Evolutionary conservation across 2,329 filamentous ascomycete species (phyloP), one percentile per base, ranked within the genome.

Genomic region (Curvularia lunata): DNA sequence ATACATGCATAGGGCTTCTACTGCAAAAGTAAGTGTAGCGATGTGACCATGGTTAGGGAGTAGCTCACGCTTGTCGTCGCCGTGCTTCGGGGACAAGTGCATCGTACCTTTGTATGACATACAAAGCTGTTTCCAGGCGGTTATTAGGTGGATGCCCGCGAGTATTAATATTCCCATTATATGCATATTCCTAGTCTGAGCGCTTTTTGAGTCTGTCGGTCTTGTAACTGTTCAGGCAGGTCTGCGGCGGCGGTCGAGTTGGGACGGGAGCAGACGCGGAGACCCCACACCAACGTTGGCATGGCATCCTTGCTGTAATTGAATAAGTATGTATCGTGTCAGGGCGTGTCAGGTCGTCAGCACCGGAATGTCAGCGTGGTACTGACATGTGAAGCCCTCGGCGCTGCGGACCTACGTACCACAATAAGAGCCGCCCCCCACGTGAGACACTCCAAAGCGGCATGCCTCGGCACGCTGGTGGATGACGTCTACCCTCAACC

Each of bases 191-290:
- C 43, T 51, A 28, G 21, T 19, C 12, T 42, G 40, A 19, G 27
- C 2, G 0, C 25, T 28, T 13, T 41, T 34, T n/a, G 10, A 19
- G 5, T 51, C 41, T 19, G 19, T 28, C 42, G 18, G 41, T 68
- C 84, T 78, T 76, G 85, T 75, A 91, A 83, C 59, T 84, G 84
- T 58, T 88, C 84, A 52, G 84, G 87, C 72, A 86, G 83, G 69
- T 85, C 82, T 45, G 88, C 81, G 38, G 21, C 27, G n/a, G 46
- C 5, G 18, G 18, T n/a, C n/a, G 27, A 32, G 30, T 37, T 18
- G 52, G 47, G 49, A 52, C 45, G 61, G 47, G 41, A 51, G 40
- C 47, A 47, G 28, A 58, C 38, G 55, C 49, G 48, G 55, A 57
- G 47, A 49, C 58, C 50, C 51, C 61, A 58, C 58, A 54, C 40